Evolutionary conservation across 441 rosid genomes (phyloP).

Genomic region (Croton laevigatus): DNA sequence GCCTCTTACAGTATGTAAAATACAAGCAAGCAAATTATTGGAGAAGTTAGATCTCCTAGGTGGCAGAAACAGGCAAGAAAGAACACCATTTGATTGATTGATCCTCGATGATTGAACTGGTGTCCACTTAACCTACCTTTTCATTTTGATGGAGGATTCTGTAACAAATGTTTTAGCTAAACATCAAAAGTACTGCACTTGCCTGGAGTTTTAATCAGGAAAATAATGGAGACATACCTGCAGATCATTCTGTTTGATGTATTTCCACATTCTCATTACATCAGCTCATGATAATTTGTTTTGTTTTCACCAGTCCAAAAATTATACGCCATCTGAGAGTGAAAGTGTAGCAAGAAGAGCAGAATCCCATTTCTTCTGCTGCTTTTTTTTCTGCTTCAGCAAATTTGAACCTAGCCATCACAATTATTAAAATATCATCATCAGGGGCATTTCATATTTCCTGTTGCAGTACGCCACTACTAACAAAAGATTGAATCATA

Average conservation of each 20-base stretch:
- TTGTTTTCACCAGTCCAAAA: slow-evolving; percentile 63
- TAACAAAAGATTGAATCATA: neutral
- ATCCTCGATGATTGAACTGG: neutral
- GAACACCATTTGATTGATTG: neutral
- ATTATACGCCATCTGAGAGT: slow-evolving; percentile 56
- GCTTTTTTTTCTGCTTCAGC: slow-evolving; percentile 43
- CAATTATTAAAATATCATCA: slow-evolving; percentile 15
- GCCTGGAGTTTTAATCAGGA: neutral
- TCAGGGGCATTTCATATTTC: neutral
- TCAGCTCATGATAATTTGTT: slow-evolving; percentile 50
- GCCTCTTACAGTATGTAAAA: neutral
- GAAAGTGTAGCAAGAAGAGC: slow-evolving; percentile 61
- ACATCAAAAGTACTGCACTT: neutral
- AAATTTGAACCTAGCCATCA: slow-evolving; percentile 39
- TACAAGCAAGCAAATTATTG: neutral
- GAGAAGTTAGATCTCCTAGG: neutral
- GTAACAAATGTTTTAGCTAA: neutral
- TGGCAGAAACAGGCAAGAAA: neutral
- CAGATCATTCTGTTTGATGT: slow-evolving; percentile 64
- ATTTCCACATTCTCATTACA: slow-evolving; percentile 71
- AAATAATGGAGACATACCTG: slow-evolving; percentile 39
- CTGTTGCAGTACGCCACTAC: neutral
- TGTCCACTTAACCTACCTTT: neutral
- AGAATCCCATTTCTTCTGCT: slow-evolving; percentile 46
- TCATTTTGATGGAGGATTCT: neutral